These are phyloP conservation scores for Solanum hybrid DNA, from an alignment of 305 asterid species.

Conservation along the genomic window DNA sequence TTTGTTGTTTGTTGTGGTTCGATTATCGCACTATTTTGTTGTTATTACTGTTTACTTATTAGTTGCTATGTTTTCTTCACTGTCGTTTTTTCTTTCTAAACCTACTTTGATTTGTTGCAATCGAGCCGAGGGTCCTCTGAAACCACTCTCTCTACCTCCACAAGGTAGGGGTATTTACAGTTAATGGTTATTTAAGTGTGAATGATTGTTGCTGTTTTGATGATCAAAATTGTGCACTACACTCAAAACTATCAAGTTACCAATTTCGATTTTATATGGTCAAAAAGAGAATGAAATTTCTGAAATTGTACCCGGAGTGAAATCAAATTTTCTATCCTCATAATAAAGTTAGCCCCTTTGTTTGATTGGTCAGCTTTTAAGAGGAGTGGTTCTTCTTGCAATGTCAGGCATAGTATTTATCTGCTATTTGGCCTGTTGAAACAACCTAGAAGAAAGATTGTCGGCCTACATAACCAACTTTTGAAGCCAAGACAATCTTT, in stretches of 20 bases:
- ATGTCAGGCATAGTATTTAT: neutral
- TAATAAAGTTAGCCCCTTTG: neutral
- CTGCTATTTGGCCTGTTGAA: neutral
- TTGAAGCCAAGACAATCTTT: neutral
- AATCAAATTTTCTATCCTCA: too few relatives aligned
- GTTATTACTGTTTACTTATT: neutral
- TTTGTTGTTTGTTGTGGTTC: neutral
- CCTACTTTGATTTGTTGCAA: neutral
- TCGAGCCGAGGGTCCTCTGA: neutral
- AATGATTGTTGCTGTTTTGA: neutral
- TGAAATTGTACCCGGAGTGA: neutral
- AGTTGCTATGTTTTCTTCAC: neutral
- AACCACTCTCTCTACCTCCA: neutral
- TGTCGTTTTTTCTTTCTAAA: neutral
- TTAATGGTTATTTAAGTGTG: neutral
- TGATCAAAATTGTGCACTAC: neutral
- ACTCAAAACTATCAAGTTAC: neutral
- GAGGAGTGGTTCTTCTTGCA: neutral
- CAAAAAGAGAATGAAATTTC: neutral
- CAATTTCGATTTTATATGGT: neutral
- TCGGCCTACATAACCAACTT: neutral
- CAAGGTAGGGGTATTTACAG: neutral
- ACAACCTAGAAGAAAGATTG: neutral
- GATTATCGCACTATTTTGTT: neutral
- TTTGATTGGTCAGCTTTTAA: neutral